phyloP scores from a whole-genome alignment of 1,284 basidiomycete species.

The Sanghuangporus sanghuang region DNA sequence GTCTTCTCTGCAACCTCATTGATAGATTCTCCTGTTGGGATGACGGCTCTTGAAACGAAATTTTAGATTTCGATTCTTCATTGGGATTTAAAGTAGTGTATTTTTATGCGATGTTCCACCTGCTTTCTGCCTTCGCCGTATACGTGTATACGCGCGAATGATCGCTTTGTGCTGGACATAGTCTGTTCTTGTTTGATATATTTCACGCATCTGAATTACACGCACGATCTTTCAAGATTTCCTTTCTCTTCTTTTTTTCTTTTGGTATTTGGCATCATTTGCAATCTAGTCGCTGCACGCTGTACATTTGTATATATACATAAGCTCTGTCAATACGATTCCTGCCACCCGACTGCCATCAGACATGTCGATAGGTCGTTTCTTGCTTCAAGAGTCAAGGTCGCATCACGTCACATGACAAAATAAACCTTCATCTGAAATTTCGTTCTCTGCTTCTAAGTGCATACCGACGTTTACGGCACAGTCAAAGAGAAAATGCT shows the following conservation, averaged over 20 bases:
- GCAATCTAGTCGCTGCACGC: background rate
- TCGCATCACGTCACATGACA: background rate
- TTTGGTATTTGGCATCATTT: background rate
- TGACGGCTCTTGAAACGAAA: background rate
- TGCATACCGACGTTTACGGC: background rate
- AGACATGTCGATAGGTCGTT: background rate
- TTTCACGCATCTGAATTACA: background rate
- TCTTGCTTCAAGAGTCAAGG: too few relatives aligned
- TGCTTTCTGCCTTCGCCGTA: background rate
- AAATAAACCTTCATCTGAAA: background rate
- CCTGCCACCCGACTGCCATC: background rate
- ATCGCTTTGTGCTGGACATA: background rate
- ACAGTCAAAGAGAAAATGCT: background rate
- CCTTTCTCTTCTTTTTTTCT: background rate
- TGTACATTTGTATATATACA: background rate
- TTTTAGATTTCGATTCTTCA: background rate
- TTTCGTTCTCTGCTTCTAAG: too few relatives aligned
- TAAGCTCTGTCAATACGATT: background rate
- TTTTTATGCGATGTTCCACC: constrained; percentile 1
- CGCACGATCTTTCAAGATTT: background rate
- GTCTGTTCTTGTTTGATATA: background rate
- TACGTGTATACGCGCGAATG: background rate
- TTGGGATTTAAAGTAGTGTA: constrained; percentile 1
- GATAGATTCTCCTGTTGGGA: background rate
- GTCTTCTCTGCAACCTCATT: background rate